Evolutionary conservation across 2,329 filamentous ascomycete genomes (phyloP), one percentile per base, ranked within the genome.

Genomic region (Xylariales sp.): DNA sequence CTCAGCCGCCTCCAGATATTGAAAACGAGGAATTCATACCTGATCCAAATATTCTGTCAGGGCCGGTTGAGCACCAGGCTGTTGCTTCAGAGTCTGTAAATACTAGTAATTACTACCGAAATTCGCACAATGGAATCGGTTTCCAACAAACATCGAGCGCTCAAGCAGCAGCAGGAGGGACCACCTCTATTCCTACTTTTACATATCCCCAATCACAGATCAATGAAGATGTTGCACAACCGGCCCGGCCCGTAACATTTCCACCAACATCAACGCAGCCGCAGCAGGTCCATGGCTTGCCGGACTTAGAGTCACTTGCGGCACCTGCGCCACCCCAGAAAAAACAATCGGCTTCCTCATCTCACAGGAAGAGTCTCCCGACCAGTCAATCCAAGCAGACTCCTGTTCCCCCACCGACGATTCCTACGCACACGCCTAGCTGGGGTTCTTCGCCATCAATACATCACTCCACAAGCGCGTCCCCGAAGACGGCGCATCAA

Each of bases 11-110:
- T 10, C 67, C 65, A 12, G 75, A 77, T 71, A 68, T 72, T 7
- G 76, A 78, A 16, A 77, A 76, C 54, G 76, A 77, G 39, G 77
- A 78, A 52, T 78, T 78, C 57, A 74, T 77, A 52, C 76, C 76
- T n/a, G 77, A 78, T 63, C 76, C 75, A 23, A 76, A 78, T 30
- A 78, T 78, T 23, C 65, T 78, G 12, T 74, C 75, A 6, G 75
- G 69, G 3, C 48, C 67, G 39, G 65, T 72, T 48, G 75, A 76
- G 12, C 72, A 75, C 50, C 74, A 71, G 18, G 34, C 63, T 30
- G 28, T 53, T 39, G n/a, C 59, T 45, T 36, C 68, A 23, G 69
- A 73, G 46, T n/a, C 71, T 60, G 23, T 63, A 45, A 45, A 66
- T 41, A 63, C 57, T 14, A 65, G 72, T 62, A 72, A 72, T 32